A percentile compares a stretch with the other conserved stretches of the same genome.
Evolutionary conservation across 2,329 filamentous ascomycete genomes (phyloP).

Genomic region (Elsinoe ampelina): DNA sequence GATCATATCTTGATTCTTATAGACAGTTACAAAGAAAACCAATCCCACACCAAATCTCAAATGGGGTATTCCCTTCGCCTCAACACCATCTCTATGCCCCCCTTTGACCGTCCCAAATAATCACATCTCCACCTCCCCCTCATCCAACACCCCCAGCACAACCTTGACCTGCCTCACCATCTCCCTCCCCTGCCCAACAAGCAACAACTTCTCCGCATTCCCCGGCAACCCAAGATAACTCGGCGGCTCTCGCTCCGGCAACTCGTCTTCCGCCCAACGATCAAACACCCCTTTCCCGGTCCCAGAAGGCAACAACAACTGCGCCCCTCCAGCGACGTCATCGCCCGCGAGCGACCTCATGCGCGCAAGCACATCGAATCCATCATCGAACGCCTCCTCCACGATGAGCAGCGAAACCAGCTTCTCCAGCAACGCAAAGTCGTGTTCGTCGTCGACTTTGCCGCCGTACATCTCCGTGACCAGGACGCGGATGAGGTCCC

Average conservation of each 20-base stretch:
- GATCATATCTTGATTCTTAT: no score
- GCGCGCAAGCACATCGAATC: slow-evolving; percentile 44
- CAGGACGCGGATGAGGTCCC: slow-evolving; percentile 87
- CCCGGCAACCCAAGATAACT: slow-evolving; percentile 89
- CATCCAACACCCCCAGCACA: slow-evolving; percentile 81
- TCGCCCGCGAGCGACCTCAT: slow-evolving; percentile 61
- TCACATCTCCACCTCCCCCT: slow-evolving; percentile 77
- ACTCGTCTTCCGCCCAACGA: slow-evolving; percentile 69
- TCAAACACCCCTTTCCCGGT: slow-evolving; percentile 80
- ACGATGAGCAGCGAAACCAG: slow-evolving; percentile 75
- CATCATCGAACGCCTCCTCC: slow-evolving; percentile 80
- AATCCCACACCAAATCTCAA: neutral
- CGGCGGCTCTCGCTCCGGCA: slow-evolving; percentile 92
- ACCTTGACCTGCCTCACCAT: slow-evolving; percentile 77
- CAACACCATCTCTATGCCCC: slow-evolving; percentile 36
- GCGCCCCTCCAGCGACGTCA: slow-evolving; percentile 29
- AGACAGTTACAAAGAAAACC: no score
- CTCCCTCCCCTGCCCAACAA: slow-evolving; percentile 77
- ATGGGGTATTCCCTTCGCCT: neutral
- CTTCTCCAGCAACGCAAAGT: slow-evolving; percentile 63
- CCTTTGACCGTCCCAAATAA: slow-evolving; percentile 26
- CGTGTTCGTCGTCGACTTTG: slow-evolving; percentile 86
- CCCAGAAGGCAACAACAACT: slow-evolving; percentile 64
- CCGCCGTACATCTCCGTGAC: slow-evolving; percentile 93
- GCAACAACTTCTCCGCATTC: slow-evolving; percentile 89